phyloP scores from a whole-genome alignment of 208 protist species.

The Borovskyia barvae region DNA sequence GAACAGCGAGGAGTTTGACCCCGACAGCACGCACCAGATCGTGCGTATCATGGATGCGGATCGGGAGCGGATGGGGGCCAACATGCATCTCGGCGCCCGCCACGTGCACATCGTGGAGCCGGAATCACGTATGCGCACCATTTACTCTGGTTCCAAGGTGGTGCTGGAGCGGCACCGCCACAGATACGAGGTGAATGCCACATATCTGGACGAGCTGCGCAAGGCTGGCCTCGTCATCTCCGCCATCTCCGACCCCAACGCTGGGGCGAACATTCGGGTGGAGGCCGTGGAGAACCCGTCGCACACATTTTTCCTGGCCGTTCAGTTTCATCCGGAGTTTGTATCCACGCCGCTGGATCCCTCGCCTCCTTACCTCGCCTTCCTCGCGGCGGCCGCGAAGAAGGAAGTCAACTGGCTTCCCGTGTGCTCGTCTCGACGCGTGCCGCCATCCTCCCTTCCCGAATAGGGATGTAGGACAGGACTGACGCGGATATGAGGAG shows the following conservation, averaged over 20 bases:
- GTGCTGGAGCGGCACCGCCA: constrained; percentile 97
- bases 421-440: constrained; percentile 38
- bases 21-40: constrained; percentile 80
- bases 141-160: constrained; percentile 84
- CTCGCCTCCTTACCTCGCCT: constrained; percentile 96
- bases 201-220: constrained; percentile 90
- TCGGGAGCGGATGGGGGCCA: constrained; percentile 95
- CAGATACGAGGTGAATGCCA: constrained; percentile 97
- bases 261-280: constrained; percentile 90
- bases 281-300: constrained; percentile 86
- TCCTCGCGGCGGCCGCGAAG: constrained; percentile 89
- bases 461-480: background rate
- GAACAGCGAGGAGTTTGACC: constrained; percentile 96
- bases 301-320: constrained; percentile 92
- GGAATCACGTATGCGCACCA: constrained; percentile 54
- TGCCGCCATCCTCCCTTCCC: constrained; percentile 8
- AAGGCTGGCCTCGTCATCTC: constrained; percentile 91
- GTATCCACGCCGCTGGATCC: constrained; percentile 93
- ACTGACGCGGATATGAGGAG: no score
- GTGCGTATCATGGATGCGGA: constrained; percentile 98
- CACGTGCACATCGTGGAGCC: constrained; percentile 73
- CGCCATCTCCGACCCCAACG: constrained; percentile 72
- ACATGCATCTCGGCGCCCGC: constrained; percentile 98
- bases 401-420: constrained; percentile 65
- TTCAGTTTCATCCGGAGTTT: constrained; percentile 99